A percentile compares a stretch with the other conserved stretches of the same genome.
These are phyloP conservation scores for Cutaneotrichosporon dermatis DNA, from an alignment of 1,284 basidiomycete genomes.

Conservation along the genomic window DNA sequence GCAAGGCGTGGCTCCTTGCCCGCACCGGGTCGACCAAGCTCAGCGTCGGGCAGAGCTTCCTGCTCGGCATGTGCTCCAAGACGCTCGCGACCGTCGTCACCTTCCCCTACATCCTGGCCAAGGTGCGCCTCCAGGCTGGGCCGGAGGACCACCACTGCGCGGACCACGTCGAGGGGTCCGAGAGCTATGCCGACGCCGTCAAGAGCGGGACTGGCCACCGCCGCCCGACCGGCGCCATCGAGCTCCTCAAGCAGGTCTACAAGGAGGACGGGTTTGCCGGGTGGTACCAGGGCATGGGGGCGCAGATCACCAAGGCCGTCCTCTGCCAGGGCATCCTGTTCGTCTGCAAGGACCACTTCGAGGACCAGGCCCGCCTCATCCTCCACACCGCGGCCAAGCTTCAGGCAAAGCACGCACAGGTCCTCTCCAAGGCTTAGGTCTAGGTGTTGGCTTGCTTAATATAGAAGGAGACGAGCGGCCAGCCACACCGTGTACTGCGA, in stretches of 20 bases:
- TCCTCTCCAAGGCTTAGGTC: neutral
- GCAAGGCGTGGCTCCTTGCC: slow-evolving; percentile 57
- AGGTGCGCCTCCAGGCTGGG: slow-evolving; percentile 88
- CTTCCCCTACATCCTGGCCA: slow-evolving; percentile 57
- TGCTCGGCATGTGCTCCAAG: slow-evolving; percentile 90
- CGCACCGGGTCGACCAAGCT: slow-evolving; percentile 29
- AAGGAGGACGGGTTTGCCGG: slow-evolving; percentile 71
- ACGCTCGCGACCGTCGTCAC: slow-evolving; percentile 89
- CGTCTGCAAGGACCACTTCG: slow-evolving; percentile 50
- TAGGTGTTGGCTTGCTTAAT: neutral
- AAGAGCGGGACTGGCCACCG: slow-evolving; percentile 5
- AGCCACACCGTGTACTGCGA: too few species aligned
- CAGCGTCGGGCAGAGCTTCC: slow-evolving; percentile 70
- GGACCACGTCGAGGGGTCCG: neutral
- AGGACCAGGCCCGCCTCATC: slow-evolving; percentile 45
- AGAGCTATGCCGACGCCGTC: slow-evolving; percentile 15
- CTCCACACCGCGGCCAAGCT: slow-evolving; percentile 32
- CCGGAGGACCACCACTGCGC: slow-evolving; percentile 30
- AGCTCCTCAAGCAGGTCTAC: slow-evolving; percentile 66
- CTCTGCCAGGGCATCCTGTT: slow-evolving; percentile 55
- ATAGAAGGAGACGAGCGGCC: neutral
- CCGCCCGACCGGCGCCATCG: slow-evolving; percentile 29
- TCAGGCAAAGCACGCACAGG: neutral
- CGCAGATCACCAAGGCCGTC: slow-evolving; percentile 59
- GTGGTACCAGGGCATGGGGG: slow-evolving; percentile 88